Percentiles rank a stretch among this genome's conserved stretches.
phyloP scores from a whole-genome alignment of 257 asterid species.

The Gentiana dahurica region DNA sequence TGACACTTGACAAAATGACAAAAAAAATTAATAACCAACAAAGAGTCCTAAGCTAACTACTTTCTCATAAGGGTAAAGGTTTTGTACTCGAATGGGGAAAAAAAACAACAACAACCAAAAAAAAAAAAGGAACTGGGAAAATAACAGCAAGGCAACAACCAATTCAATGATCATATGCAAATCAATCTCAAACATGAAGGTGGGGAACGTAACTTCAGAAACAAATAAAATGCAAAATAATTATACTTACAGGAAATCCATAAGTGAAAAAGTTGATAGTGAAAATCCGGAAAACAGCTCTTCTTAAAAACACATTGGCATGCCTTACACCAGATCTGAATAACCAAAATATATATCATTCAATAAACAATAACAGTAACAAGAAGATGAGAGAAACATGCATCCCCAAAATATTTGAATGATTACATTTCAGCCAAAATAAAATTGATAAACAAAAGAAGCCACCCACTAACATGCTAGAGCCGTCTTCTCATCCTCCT shows the following conservation, averaged over 20 bases:
- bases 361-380: not conserved
- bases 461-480: too few relatives aligned
- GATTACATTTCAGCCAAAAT: not conserved
- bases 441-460: too few relatives aligned
- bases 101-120: not conserved
- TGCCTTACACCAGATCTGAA: constrained; percentile 95
- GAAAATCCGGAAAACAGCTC: constrained; percentile 72
- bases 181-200: too few relatives aligned
- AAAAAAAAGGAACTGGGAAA: not conserved
- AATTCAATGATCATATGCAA: too few relatives aligned
- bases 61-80: not conserved
- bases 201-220: not conserved
- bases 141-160: not conserved
- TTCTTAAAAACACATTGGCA: constrained; percentile 82
- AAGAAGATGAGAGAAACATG: not conserved
- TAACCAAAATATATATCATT: not conserved
- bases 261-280: constrained; percentile 98
- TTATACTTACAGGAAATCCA: constrained; percentile 85
- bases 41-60: not conserved
- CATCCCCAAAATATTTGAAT: not conserved
- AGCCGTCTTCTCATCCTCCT: too few relatives aligned
- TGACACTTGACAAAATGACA: constrained; percentile 6
- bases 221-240: constrained; percentile 12
- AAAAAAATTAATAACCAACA: not conserved
- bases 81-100: not conserved